Base-by-base conservation (phyloP, 2,329 filamentous ascomycete species). In the Ambrosiella beaveri region DNA sequence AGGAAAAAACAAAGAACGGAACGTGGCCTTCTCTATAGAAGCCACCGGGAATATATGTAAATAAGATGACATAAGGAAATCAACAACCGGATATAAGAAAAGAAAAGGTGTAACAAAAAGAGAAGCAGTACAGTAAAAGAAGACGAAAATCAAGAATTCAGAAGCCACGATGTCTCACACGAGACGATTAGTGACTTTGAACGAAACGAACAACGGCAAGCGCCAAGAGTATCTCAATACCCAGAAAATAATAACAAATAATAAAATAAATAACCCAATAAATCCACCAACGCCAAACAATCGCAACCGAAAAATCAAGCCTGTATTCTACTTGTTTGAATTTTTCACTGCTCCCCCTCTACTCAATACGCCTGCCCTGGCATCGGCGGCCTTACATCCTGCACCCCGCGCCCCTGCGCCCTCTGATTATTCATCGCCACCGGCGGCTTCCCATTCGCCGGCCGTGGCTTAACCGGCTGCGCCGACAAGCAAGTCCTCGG, bases 401-500 rank as follows among this genome's bases (percentile, higher is more conserved):
- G 51, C 7, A 53, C 54, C 27, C 53, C 36, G 12, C 40, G 52
- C 19, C 19, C 52, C 2, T n/a, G 19, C 7, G 57, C 53, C 13
- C 53, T 52, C 11, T 39, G 41, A 19, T 60, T 60, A 27, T 57
- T 51, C 59, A 60, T 60, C 3, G 50, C 35, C 51, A 57, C 55
- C 3, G 59, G 54, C 1, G 55, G 55, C 44, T 60, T 60, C 54
- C 73, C 72, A 57, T 70, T 73, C 17, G 73, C 74, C 45, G 79
- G 74, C 51, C 89, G 85, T 52, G 90, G 88, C 75, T 94, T 96
- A 62, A 97, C 86, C 15, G 91, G 88, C 54, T 89, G 84, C 59
- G 88, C 86, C 12, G 93, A 97, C 54, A 98, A 77, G 72, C 93
- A 98, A 41, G 90, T 95, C 64, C 93, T 82, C 12, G 93, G 93